These are phyloP conservation scores for Phytophthora cajani DNA, from an alignment of 352 stramenopile species.

Conservation along the genomic window DNA sequence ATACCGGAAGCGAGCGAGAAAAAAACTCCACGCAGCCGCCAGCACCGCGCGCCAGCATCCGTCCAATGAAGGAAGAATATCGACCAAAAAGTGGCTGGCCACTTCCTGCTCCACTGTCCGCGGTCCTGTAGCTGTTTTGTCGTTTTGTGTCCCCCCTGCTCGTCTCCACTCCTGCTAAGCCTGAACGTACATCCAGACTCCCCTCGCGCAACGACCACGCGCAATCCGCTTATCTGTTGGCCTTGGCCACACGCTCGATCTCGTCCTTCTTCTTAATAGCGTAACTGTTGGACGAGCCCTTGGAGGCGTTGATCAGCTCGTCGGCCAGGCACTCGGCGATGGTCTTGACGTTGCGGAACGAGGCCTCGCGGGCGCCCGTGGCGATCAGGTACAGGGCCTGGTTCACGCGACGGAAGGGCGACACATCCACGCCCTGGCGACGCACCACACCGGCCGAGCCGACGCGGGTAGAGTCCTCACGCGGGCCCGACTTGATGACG, in stretches of 20 bases:
- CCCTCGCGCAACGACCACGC: slow-evolving; percentile 14
- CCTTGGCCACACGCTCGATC: slow-evolving; percentile 99
- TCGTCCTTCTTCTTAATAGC: slow-evolving; percentile 99
- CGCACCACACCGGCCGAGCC: slow-evolving; percentile 99
- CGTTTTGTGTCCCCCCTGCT: neutral
- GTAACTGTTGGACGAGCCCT: slow-evolving; percentile 99
- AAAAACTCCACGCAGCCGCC: neutral
- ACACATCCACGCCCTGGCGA: slow-evolving; percentile 99
- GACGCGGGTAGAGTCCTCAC: slow-evolving; percentile 99
- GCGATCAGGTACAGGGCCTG: slow-evolving; percentile 99
- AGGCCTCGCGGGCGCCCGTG: slow-evolving; percentile 97
- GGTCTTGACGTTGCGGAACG: slow-evolving; percentile 99
- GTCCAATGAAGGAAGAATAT: neutral
- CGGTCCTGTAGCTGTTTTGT: neutral
- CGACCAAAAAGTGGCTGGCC: slow-evolving; percentile 13
- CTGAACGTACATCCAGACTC: slow-evolving; percentile 8
- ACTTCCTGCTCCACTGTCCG: slow-evolving; percentile 19
- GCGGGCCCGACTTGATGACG: slow-evolving; percentile 95
- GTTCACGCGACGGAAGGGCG: slow-evolving; percentile 99
- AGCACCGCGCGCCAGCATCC: neutral
- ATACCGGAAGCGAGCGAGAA: slow-evolving; percentile 3
- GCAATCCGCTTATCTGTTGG: slow-evolving; percentile 97
- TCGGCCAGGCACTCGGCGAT: slow-evolving; percentile 99
- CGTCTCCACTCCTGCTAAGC: neutral
- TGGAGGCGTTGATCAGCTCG: slow-evolving; percentile 99